Conservation (phyloP, 306 rosid species). For the Cucumis cinereus region DNA sequence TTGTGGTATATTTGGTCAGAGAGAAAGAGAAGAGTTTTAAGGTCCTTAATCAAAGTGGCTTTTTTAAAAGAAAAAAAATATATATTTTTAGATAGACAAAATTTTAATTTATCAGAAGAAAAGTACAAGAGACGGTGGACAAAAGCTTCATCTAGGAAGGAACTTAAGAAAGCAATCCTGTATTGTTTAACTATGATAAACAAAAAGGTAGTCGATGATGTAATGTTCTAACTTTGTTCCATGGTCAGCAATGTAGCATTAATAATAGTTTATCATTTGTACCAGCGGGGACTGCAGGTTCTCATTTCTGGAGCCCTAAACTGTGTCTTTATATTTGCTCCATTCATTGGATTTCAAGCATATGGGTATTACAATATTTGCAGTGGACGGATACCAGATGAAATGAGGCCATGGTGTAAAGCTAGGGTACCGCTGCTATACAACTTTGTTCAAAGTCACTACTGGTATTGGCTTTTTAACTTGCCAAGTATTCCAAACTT, state of each 20-base stretch:
- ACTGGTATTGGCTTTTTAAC: slow-evolving; percentile 50
- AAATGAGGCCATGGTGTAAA: slow-evolving; percentile 85
- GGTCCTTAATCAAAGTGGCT: neutral
- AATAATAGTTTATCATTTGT: slow-evolving; percentile 7
- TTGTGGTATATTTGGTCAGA: neutral
- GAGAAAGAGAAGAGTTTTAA: neutral
- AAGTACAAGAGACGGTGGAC: neutral
- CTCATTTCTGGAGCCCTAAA: slow-evolving; percentile 47
- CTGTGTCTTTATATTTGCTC: slow-evolving; percentile 51
- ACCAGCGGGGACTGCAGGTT: slow-evolving; percentile 57
- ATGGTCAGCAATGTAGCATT: slow-evolving; percentile 3
- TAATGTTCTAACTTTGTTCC: neutral
- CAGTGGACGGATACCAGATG: slow-evolving; percentile 35
- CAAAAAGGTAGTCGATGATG: neutral
- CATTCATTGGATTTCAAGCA: slow-evolving; percentile 70
- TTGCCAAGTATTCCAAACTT: neutral
- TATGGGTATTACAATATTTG: slow-evolving; percentile 80
- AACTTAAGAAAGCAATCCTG: neutral
- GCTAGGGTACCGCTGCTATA: slow-evolving; percentile 70
- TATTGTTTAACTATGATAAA: neutral
- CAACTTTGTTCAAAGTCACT: slow-evolving; percentile 77
- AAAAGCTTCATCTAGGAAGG: neutral
- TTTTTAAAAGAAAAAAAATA: neutral
- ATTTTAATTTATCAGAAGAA: neutral
- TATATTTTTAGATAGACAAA: neutral